Percentiles rank a stretch among this genome's conserved stretches.
These are phyloP conservation scores for Ophiostoma ulmi DNA, from an alignment of 2,329 filamentous ascomycete species.

Conservation along the genomic window DNA sequence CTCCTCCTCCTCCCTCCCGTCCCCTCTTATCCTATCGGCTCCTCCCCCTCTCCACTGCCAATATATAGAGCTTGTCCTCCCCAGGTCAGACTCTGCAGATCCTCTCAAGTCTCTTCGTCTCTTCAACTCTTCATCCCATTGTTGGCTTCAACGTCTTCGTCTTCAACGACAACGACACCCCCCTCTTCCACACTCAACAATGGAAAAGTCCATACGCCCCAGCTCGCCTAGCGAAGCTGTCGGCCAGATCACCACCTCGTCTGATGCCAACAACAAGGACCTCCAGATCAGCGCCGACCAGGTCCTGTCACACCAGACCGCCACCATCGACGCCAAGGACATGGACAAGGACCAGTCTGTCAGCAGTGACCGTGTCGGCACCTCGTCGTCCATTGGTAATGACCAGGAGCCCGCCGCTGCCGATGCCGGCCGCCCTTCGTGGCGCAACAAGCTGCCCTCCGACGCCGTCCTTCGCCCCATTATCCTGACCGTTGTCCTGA, in stretches of 20 bases:
- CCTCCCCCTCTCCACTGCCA: not conserved
- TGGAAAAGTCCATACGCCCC: not conserved
- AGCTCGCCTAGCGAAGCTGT: not conserved
- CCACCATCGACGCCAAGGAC: not conserved
- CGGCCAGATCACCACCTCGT: not conserved
- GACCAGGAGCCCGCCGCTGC: not conserved
- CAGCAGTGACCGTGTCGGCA: constrained; percentile 11
- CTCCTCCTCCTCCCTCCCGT: not conserved
- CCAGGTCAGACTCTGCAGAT: not conserved
- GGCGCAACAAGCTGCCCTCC: not conserved
- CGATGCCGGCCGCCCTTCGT: not conserved
- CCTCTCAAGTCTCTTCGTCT: not conserved
- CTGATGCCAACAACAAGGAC: not conserved
- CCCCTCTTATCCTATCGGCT: not conserved
- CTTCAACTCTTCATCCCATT: not conserved
- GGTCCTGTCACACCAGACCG: not conserved
- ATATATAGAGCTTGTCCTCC: not conserved
- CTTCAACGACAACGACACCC: not conserved
- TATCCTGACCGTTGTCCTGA: not conserved
- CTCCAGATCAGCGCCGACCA: not conserved
- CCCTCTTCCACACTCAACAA: not conserved
- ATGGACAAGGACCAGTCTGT: not conserved
- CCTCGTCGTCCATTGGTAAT: not conserved
- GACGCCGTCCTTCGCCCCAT: not conserved
- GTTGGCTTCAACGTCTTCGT: not conserved